These are phyloP conservation scores for Balansia obtecta DNA, from an alignment of 2,329 filamentous ascomycete species.

Conservation along the genomic window DNA sequence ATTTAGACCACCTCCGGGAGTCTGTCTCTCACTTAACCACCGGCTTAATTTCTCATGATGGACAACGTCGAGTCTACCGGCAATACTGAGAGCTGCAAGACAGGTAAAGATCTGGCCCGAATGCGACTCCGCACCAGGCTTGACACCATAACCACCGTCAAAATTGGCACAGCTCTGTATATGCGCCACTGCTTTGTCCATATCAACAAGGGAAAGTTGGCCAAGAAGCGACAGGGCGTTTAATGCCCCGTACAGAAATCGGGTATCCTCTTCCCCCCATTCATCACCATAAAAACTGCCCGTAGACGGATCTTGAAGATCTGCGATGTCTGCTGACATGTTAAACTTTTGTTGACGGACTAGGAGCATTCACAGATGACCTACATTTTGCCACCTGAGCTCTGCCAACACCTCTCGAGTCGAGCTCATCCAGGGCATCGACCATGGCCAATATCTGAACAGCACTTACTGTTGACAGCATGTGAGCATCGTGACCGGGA, in stretches of 20 bases:
- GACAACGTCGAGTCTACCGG: slow-evolving; percentile 66
- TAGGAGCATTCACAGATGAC: slow-evolving; percentile 21
- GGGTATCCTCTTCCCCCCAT: slow-evolving; percentile 92
- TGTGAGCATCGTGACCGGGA: slow-evolving; percentile 87
- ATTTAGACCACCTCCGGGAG: slow-evolving; percentile 79
- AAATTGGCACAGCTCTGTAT: slow-evolving; percentile 80
- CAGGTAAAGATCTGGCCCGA: slow-evolving; percentile 94
- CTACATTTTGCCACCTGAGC: slow-evolving; percentile 67
- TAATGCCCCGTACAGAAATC: slow-evolving; percentile 83
- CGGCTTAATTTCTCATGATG: slow-evolving; percentile 70
- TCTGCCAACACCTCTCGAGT: slow-evolving; percentile 51
- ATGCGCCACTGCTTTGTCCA: slow-evolving; percentile 68
- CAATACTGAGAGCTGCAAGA: slow-evolving; percentile 75
- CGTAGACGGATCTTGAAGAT: slow-evolving; percentile 64
- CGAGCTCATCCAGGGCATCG: slow-evolving; percentile 74
- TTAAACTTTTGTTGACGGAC: slow-evolving; percentile 8
- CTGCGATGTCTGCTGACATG: slow-evolving; percentile 52
- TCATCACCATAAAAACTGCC: slow-evolving; percentile 90
- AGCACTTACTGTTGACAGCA: slow-evolving; percentile 91
- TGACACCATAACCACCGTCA: slow-evolving; percentile 85
- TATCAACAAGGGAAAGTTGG: slow-evolving; percentile 59
- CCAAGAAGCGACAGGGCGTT: slow-evolving; percentile 79
- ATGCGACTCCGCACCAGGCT: slow-evolving; percentile 86
- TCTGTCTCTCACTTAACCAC: slow-evolving; percentile 89
- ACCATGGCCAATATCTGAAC: slow-evolving; percentile 85